Conservation (phyloP, 306 rosid species). For the Mucuna pruriens region DNA sequence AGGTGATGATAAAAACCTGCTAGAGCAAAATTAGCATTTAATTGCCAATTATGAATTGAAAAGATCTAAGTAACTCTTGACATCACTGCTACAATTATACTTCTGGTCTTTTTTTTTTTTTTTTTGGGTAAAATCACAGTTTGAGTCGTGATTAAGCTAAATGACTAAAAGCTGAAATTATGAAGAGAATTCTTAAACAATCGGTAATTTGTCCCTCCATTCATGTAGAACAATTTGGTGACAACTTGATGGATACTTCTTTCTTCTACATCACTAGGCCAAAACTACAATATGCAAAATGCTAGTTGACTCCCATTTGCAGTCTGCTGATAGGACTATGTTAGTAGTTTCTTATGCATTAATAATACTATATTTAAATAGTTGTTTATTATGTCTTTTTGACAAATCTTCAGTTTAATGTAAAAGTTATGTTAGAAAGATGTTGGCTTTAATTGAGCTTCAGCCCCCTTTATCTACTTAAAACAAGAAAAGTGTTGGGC, state of each 20-base stretch:
- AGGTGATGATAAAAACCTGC: not conserved
- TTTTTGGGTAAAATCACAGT: not conserved
- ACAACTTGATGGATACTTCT: not conserved
- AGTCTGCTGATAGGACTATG: not conserved
- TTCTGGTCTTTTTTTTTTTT: not conserved
- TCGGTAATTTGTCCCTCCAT: not conserved
- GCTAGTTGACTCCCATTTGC: not conserved
- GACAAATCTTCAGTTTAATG: conserved; percentile 2
- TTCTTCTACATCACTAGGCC: not conserved
- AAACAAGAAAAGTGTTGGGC: too few species aligned
- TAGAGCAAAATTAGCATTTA: not conserved
- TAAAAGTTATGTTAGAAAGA: not conserved
- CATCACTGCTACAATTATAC: not conserved
- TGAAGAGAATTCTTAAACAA: not conserved
- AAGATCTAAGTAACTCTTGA: not conserved
- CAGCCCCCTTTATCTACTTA: not conserved
- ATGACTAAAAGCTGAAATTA: not conserved
- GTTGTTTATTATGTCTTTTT: not conserved
- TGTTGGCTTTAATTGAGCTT: not conserved
- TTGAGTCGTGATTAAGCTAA: not conserved
- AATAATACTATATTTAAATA: not conserved
- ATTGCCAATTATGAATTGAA: not conserved
- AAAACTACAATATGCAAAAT: not conserved
- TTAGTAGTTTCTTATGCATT: not conserved
- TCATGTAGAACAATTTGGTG: not conserved